A percentile compares a stretch with the other conserved stretches of the same genome.
Conservation (phyloP, 164 flowering plant genomes). For the Magnolia sinica region DNA sequence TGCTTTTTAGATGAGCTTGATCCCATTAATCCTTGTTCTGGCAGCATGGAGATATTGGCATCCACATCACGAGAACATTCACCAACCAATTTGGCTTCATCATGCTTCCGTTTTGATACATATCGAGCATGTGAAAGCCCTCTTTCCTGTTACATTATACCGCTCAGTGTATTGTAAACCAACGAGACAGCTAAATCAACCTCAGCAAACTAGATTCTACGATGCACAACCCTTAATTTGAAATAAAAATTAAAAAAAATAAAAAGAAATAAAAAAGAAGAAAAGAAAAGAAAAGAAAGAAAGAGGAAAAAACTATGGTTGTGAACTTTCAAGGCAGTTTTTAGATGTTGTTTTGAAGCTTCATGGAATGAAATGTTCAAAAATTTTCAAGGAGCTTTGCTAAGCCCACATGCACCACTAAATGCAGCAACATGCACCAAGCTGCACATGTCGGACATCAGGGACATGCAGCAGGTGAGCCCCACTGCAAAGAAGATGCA, state of each 20-base stretch:
- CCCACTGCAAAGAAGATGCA: neutral
- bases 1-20: constrained; percentile 23
- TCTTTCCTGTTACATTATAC: constrained; percentile 38
- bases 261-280: too few species aligned
- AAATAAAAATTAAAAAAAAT: too few species aligned
- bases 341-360: neutral
- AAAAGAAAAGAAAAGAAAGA: too few species aligned
- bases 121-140: constrained; percentile 38
- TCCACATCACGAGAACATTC: constrained; percentile 22
- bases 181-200: neutral
- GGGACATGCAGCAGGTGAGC: neutral
- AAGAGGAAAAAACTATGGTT: neutral
- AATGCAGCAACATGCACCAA: neutral
- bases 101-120: constrained; percentile 33
- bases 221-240: neutral
- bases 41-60: constrained; percentile 4
- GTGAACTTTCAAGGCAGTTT: neutral
- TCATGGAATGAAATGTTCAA: neutral
- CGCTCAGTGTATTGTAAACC: neutral
- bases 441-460: neutral
- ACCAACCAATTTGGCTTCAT: constrained; percentile 10
- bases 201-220: neutral
- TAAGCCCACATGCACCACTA: neutral
- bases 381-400: neutral
- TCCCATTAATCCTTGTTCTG: constrained; percentile 12